Percentiles rank a stretch among this genome's conserved stretches.
Evolutionary conservation across 2,329 filamentous ascomycete genomes (phyloP).

Genomic region (Fusarium sp.): DNA sequence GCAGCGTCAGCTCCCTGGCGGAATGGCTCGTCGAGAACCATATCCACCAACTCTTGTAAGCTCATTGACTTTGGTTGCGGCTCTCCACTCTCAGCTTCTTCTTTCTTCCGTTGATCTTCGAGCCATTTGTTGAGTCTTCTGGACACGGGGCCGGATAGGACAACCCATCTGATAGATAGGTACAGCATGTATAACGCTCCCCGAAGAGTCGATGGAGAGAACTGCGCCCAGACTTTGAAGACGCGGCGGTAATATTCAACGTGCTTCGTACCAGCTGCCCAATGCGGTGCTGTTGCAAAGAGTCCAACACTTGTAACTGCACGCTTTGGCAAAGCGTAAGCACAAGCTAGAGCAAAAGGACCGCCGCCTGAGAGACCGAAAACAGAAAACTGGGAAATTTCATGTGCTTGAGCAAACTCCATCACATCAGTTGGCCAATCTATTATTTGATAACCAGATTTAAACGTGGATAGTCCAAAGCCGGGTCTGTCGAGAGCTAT

Average conservation of each 20-base stretch:
- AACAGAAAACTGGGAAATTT: conserved; percentile 44
- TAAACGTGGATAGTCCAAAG: conserved; percentile 51
- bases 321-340: conserved; percentile 40
- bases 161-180: conserved; percentile 10
- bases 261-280: conserved; percentile 45
- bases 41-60: conserved; percentile 33
- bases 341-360: conserved; percentile 50
- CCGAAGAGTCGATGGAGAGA: conserved; percentile 39
- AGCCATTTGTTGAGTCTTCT: conserved; percentile 24
- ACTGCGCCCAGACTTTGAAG: conserved; percentile 22
- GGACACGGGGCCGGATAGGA: not conserved
- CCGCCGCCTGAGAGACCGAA: conserved; percentile 49
- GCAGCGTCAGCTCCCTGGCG: conserved; percentile 38
- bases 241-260: conserved; percentile 40
- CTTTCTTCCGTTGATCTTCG: conserved; percentile 2
- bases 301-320: conserved; percentile 50
- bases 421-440: conserved; percentile 49
- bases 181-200: conserved; percentile 6
- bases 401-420: conserved; percentile 41
- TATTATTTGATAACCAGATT: conserved; percentile 43
- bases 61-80: conserved; percentile 20
- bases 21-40: conserved; percentile 46
- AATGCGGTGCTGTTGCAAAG: conserved; percentile 48
- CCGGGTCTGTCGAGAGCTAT: conserved; percentile 55
- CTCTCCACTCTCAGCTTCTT: not conserved